Evolutionary conservation across 345 rosid species (phyloP).

Genomic region (Brassica juncea): DNA sequence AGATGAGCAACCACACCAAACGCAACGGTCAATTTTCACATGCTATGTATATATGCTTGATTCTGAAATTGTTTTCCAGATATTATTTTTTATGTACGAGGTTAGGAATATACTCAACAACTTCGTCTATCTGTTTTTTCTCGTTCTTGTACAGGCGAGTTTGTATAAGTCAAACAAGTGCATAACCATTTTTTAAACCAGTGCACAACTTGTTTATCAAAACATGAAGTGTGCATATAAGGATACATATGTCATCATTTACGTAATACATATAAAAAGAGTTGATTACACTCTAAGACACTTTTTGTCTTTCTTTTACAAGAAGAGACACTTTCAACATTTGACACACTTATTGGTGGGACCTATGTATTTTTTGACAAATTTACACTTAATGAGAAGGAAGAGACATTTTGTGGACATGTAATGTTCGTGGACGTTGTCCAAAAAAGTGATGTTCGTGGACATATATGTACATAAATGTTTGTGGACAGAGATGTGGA

Average conservation of each 20-base stretch:
- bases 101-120: slow-evolving; percentile 21
- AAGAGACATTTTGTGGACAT: too few species aligned
- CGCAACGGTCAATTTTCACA: slow-evolving; percentile 35
- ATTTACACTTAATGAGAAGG: too few species aligned
- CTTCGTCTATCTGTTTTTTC: not conserved
- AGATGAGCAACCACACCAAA: slow-evolving; percentile 36
- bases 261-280: not conserved
- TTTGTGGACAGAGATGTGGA: too few species aligned
- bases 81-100: slow-evolving; percentile 20
- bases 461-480: too few species aligned
- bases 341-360: too few species aligned
- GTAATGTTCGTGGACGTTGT: too few species aligned
- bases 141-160: not conserved
- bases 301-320: too few species aligned
- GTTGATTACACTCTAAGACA: too few species aligned
- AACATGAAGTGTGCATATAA: not conserved
- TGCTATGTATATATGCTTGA: not conserved
- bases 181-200: not conserved
- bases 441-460: too few species aligned
- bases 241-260: not conserved
- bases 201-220: not conserved
- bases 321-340: too few species aligned
- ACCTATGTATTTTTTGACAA: too few species aligned
- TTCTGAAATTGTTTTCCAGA: not conserved
- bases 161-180: not conserved